Conservation (phyloP, 2,329 filamentous ascomycete species). For the Pseudogymnoascus verrucosus region DNA sequence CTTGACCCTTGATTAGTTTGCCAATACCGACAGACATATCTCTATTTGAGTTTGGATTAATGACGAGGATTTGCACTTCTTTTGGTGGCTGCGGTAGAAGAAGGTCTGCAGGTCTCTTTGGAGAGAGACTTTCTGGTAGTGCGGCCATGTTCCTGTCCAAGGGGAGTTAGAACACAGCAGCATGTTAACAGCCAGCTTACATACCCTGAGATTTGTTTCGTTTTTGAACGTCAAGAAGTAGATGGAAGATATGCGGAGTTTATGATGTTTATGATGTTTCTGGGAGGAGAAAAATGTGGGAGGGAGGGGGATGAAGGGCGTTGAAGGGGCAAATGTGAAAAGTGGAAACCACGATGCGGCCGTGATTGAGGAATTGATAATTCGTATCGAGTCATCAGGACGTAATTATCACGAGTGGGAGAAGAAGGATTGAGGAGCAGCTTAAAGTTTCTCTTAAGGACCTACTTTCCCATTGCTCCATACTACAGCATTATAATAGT, state of each 20-base stretch:
- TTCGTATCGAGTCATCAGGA: constrained; percentile 7
- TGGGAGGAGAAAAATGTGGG: neutral
- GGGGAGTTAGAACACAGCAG: neutral
- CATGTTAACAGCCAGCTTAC: neutral
- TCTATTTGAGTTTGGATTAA: constrained; percentile 72
- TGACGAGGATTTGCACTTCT: constrained; percentile 50
- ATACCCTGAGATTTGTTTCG: neutral
- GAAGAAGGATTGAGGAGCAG: neutral
- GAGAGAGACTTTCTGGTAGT: neutral
- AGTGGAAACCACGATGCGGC: constrained; percentile 1
- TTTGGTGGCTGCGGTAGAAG: constrained; percentile 11
- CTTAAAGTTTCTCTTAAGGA: neutral
- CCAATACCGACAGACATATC: constrained; percentile 64
- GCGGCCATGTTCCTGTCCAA: neutral
- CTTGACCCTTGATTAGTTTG: constrained; percentile 34
- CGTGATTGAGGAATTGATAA: constrained; percentile 7
- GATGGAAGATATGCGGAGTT: neutral
- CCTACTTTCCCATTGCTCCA: neutral
- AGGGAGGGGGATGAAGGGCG: neutral
- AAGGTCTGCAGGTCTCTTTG: neutral
- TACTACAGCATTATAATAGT: neutral
- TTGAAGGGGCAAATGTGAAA: neutral
- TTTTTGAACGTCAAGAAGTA: neutral
- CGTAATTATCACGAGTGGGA: neutral
- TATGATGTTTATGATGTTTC: constrained; percentile 1